Evolutionary conservation across 495 filamentous ascomycete species (phyloP), one percentile per base, ranked within the genome.

Genomic region (Aspergillus biplanus): DNA sequence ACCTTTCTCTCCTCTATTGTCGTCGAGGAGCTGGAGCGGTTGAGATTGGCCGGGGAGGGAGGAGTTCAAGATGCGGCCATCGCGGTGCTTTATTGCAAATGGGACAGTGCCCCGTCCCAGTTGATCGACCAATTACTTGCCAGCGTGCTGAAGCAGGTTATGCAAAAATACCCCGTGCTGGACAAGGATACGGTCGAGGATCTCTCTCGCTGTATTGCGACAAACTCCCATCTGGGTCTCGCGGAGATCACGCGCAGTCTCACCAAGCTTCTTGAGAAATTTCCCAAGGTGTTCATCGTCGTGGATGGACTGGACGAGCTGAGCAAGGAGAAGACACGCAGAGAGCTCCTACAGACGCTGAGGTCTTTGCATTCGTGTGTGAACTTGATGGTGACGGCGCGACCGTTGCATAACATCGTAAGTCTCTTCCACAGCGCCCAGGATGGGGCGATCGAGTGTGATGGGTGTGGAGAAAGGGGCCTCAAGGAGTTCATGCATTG

Each of bases 251-350:
- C 27, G 3, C 32, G 39, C 3, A 34, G 31, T 7, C 39, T 62
- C 16, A 31, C 13, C 0, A 31, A 48, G 15, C 15, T 49, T 0
- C 18, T 56, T 42, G 9, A 33, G 12, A 15, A 15, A 1, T 62
- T 62, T 32, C 44, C 52, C 32, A 62, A 62, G 18, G 39, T 62
- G 2, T 62, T 62, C 52, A 31, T 62, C 44, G 46, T 62, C 6
- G 52, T 62, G 39, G 59, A 62, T 33, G 59, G 59, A 2, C 52
- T 62, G 39, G 59, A 62, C 52, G 59, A 62, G 39, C 59, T 62
- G 32, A 11, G 9, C n/a, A 6, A 49, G 2, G 59, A 56, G 16
- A 56, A 48, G 11, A 42, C 56, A 2, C 59, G 52, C 13, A 31
- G 32, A 4, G 34, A 18, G 18, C n/a, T 62, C 32, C n/a, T 62